These are phyloP conservation scores for Dianthus caryophyllus DNA, from an alignment of 148 eudicot genomes.

Conservation along the genomic window DNA sequence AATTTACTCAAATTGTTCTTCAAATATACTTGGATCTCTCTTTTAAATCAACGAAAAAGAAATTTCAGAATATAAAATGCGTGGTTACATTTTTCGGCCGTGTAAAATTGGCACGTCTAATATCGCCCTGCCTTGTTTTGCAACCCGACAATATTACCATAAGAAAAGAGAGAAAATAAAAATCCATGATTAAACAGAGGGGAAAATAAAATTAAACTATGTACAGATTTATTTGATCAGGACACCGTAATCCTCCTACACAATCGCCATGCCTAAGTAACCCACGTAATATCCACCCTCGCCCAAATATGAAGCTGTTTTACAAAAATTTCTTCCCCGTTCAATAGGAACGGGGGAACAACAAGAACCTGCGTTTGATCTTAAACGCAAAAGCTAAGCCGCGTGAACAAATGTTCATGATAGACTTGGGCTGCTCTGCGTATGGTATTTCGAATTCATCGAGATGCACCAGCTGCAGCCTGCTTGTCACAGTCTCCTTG, in stretches of 20 bases:
- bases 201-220: not conserved
- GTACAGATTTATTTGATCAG: slow-evolving; percentile 9
- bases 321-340: slow-evolving; percentile 5
- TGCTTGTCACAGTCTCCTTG: slow-evolving; percentile 54
- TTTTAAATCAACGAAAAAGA: too few species aligned
- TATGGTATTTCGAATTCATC: slow-evolving; percentile 16
- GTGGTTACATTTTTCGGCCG: too few species aligned
- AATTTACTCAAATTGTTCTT: too few species aligned
- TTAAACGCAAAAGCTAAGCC: not conserved
- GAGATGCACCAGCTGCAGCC: slow-evolving; percentile 77
- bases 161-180: too few species aligned
- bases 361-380: not conserved
- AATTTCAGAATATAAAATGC: too few species aligned
- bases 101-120: too few species aligned
- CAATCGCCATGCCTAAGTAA: not conserved
- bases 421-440: not conserved
- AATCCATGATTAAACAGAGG: not conserved
- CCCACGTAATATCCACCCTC: too few species aligned
- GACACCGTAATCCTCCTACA: not conserved
- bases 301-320: not conserved
- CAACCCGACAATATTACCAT: too few species aligned
- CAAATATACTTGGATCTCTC: too few species aligned
- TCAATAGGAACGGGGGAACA: not conserved
- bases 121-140: too few species aligned
- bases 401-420: not conserved